Evolutionary conservation across 805 yeast genomes (phyloP), one percentile per base, ranked within the genome.

Genomic region (Cyberlindnera xylosilytica): DNA sequence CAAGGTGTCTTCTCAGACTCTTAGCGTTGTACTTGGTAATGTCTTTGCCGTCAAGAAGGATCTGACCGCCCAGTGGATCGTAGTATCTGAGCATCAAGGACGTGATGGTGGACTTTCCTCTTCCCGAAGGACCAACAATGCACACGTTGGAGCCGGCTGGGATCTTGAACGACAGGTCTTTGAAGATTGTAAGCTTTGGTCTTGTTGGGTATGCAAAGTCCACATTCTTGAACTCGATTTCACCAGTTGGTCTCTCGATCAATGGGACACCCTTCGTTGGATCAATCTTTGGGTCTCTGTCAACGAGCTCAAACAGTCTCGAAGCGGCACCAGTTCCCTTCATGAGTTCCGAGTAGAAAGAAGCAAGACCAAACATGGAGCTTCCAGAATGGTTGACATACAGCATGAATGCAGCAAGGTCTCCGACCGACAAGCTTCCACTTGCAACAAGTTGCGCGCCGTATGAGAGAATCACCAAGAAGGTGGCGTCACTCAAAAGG

Each of bases 251-350:
- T 56, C 52, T 63, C 11, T 46, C 51, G 3, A 58, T 45, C 26
- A 74, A 66, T 39, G 67, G 69, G 24, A 57, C 47, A 20, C 98
- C 98, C 16, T 66, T 57, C 1, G 83, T 74, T 2, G 90, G 77
- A 11, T 73, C 69, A 33, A 91, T 87, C 16, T 71, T 65, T 2
- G 97, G 90, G 44, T 79, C 67, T 63, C 85, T 73, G 49, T 87
- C 95, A 34, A 84, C 78, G 36, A 93, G 69, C 61, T 93, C 99
- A 66, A 91, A 91, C 28, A 91, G 70, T 50, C 99, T 73, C 41
- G 91, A 81, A 0, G 98, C 95, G 1, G 98, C 98, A 42, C 99
- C 99, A 8, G 88, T 86, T 41, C 97, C 98, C 68, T 93, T 93
- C 99, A 93, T 93, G 45, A 93, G 68, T 62, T 93, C 99, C 1